Conservation (phyloP, 169 alveolate genomes). For the Eimeria necatrix region DNA sequence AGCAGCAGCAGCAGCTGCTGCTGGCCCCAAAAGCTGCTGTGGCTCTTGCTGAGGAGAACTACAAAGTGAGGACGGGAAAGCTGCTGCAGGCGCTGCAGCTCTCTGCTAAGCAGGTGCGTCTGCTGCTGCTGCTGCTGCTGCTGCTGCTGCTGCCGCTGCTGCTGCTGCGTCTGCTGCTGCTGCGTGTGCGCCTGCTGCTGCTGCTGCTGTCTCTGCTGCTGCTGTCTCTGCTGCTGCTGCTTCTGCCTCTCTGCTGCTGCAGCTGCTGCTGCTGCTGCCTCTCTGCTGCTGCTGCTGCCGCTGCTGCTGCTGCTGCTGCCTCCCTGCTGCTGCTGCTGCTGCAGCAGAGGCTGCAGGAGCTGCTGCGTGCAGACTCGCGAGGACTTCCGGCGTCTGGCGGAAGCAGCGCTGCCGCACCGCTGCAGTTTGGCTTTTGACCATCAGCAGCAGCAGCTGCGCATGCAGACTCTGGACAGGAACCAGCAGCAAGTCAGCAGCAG, state of each 20-base stretch:
- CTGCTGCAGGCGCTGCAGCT: not conserved
- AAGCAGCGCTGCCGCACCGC: too few species aligned
- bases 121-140: not conserved
- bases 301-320: not conserved
- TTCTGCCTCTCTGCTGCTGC: not conserved
- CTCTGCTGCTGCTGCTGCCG: not conserved
- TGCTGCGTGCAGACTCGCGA: conserved; percentile 4
- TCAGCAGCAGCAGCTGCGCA: not conserved
- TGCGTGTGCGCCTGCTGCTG: not conserved
- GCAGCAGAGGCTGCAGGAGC: not conserved
- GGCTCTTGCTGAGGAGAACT: not conserved
- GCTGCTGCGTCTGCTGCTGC: not conserved
- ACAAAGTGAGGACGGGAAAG: not conserved
- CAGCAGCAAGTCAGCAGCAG: not conserved
- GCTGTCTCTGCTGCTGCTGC: not conserved
- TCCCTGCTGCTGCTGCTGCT: too few species aligned
- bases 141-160: not conserved
- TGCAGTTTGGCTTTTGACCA: not conserved
- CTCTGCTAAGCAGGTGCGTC: conserved; percentile 21
- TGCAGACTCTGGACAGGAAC: not conserved
- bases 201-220: not conserved
- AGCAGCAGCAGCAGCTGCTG: conserved; percentile 52
- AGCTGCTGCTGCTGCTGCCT: not conserved
- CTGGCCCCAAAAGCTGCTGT: conserved; percentile 4
- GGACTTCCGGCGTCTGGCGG: not conserved